phyloP scores from a whole-genome alignment of 2,329 filamentous ascomycete species.

The Exserohilum turcica region DNA sequence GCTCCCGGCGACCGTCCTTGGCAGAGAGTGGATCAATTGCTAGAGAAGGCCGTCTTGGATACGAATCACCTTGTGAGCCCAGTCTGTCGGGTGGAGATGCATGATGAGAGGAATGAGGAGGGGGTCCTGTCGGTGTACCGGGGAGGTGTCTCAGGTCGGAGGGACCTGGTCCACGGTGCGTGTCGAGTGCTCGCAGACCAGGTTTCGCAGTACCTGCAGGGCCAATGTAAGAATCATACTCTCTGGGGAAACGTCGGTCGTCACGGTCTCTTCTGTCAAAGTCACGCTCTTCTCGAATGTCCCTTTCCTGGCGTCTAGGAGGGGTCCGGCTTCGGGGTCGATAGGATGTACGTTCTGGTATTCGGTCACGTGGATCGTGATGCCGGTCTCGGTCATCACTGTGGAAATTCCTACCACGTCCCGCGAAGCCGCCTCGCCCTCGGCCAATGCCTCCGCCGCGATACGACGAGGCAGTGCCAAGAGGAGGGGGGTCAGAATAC shows the following conservation, averaged over 20 bases:
- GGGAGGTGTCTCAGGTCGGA: conserved; percentile 41
- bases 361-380: conserved; percentile 50
- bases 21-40: conserved; percentile 40
- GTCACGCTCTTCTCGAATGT: conserved; percentile 48
- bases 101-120: conserved; percentile 42
- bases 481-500: conserved; percentile 67
- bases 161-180: conserved; percentile 35
- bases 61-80: conserved; percentile 40
- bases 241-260: conserved; percentile 52
- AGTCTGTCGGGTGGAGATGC: conserved; percentile 41
- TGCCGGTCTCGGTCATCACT: conserved; percentile 56
- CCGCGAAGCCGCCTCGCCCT: conserved; percentile 56
- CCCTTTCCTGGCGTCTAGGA: conserved; percentile 59
- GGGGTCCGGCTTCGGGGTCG: conserved; percentile 68
- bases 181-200: conserved; percentile 36
- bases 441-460: conserved; percentile 59
- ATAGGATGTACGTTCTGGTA: conserved; percentile 55
- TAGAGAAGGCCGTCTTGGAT: conserved; percentile 45
- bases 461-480: conserved; percentile 59
- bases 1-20: conserved; percentile 47
- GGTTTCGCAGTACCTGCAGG: conserved; percentile 39
- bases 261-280: conserved; percentile 48
- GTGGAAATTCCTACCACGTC: conserved; percentile 54
- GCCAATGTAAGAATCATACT: conserved; percentile 52
- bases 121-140: conserved; percentile 41